Percentiles rank a stretch among this genome's conserved stretches.
phyloP scores from a whole-genome alignment of 2,329 filamentous ascomycete species.

The Epicoccum sorghinum region DNA sequence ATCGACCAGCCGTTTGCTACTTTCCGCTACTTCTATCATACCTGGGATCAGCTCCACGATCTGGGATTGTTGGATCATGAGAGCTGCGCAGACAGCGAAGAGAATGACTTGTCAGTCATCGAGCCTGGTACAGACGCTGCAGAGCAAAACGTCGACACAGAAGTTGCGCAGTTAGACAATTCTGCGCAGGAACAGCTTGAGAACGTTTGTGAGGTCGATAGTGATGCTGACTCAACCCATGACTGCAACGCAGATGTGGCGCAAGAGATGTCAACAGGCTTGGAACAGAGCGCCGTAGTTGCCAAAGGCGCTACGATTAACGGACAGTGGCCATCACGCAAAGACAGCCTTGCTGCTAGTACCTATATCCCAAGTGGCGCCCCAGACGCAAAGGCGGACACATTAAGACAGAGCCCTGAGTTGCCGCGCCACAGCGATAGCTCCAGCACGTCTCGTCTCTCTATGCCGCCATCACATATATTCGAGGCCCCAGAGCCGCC shows the following conservation, averaged over 20 bases:
- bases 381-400: background rate
- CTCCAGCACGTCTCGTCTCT: conserved; percentile 27
- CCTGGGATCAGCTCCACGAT: conserved; percentile 34
- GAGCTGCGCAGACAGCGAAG: conserved; percentile 18
- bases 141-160: background rate
- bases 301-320: too few species aligned
- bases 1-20: conserved; percentile 55
- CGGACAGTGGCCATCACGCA: background rate
- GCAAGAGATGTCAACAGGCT: background rate
- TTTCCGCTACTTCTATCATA: conserved; percentile 51
- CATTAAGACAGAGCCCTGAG: conserved; percentile 2
- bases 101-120: conserved; percentile 33
- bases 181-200: background rate
- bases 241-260: background rate
- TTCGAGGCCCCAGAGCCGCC: conserved; percentile 21
- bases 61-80: conserved; percentile 31
- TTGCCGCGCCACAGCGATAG: conserved; percentile 7
- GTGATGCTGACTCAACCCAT: background rate
- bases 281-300: too few species aligned
- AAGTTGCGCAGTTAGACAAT: background rate
- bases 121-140: conserved; percentile 25
- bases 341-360: background rate
- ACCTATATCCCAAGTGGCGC: conserved; percentile 26
- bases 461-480: conserved; percentile 31
- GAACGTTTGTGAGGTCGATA: background rate